Evolutionary conservation across 805 yeast genomes (phyloP), one percentile per base, ranked within the genome.

Genomic region (Yarrowia divulgata): DNA sequence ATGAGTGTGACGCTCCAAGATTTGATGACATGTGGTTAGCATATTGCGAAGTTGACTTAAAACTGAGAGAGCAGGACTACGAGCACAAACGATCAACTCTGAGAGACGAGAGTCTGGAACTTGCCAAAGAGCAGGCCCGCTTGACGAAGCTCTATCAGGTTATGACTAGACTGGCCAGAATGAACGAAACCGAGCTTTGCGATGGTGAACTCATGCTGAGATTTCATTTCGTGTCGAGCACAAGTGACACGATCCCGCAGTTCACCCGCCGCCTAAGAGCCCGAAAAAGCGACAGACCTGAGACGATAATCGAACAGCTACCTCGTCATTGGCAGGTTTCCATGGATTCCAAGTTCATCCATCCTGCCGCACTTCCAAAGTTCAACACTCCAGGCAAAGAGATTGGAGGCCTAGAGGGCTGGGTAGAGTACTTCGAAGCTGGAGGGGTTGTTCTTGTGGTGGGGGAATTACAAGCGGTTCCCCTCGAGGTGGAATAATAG

Each of bases 291-390:
- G 57, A 35, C 29, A 6, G 16, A 8, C 8, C 18, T 7, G 58
- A 35, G 42, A 1, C 29, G 7, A 37, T 52, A 3, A 35, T 35
- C n/a, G 12, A 13, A 19, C 29, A 7, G n/a, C 43, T 52, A 14
- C 58, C 58, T 10, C 16, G 5, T 13, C 43, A 37, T n/a, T 52
- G 58, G 58, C 8, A 35, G n/a, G 43, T 52, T 10, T 35, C 42
- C n/a, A 35, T 52, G 43, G 29, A 18, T 1, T 52, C 43, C 18
- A 52, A 8, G 13, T 52, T 35, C 9, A 18, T 52, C 43, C 32
- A 35, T 1, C 42, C 58, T 4, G 12, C 6, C 1, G 35, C 43
- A 1, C 58, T 52, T 3, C 42, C 43, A n/a, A 35, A 35, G 40
- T 52, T 52, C 42, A 35, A 52, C 37, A 52, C 32, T 13, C 32